A percentile compares a stretch with the other conserved stretches of the same genome.
Conservation (phyloP, 179 eudicot species). For the Corrigiola litoralis region DNA sequence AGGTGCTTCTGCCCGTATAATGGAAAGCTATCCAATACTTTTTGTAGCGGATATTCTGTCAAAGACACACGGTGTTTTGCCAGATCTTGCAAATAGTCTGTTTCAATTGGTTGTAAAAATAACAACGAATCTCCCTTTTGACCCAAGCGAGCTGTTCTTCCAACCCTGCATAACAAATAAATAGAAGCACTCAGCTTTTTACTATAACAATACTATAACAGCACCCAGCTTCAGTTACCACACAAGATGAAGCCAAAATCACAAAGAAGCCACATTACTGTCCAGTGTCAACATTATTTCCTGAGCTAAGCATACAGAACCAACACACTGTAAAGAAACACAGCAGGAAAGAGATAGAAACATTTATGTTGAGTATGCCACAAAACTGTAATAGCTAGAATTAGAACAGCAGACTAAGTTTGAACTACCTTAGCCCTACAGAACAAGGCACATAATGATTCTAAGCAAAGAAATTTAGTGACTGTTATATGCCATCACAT, state of each 20-base stretch:
- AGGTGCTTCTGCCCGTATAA: constrained; percentile 48
- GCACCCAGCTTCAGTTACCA: constrained; percentile 3
- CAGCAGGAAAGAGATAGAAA: neutral
- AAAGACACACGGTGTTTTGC: constrained; percentile 74
- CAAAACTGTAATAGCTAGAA: neutral
- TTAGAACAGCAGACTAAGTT: neutral
- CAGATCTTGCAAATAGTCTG: constrained; percentile 73
- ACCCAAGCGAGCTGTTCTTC: constrained; percentile 98
- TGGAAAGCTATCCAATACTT: constrained; percentile 69
- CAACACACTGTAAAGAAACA: neutral
- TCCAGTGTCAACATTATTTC: neutral
- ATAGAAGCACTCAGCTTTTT: neutral
- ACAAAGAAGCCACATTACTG: neutral
- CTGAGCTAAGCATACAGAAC: constrained; percentile 6
- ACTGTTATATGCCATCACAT: neutral
- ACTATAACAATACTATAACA: neutral
- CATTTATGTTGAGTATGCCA: neutral
- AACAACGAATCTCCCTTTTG: constrained; percentile 84
- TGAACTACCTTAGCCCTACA: neutral
- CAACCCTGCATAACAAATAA: constrained; percentile 59
- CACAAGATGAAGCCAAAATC: neutral
- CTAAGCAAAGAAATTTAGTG: neutral
- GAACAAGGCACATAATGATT: neutral
- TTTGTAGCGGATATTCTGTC: constrained; percentile 70
- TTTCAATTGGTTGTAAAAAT: constrained; percentile 82